A percentile compares a stretch with the other conserved stretches of the same genome.
phyloP scores from a whole-genome alignment of 805 yeast species.

The Starmerella scarabaei region DNA sequence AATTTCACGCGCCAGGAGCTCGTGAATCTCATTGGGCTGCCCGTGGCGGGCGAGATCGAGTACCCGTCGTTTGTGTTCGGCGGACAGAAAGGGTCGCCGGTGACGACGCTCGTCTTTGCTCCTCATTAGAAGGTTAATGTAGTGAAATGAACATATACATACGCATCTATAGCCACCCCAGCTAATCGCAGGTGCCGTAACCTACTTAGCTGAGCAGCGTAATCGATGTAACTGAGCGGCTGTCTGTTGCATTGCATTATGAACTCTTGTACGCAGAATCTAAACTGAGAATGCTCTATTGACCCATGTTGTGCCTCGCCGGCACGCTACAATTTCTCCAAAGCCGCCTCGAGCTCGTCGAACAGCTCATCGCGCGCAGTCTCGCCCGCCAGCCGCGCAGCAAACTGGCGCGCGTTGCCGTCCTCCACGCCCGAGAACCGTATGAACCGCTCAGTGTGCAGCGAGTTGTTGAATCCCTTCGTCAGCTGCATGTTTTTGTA shows the following conservation, averaged over 20 bases:
- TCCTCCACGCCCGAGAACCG: constrained; percentile 59
- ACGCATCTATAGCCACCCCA: too few relatives aligned
- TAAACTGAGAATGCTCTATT: too few relatives aligned
- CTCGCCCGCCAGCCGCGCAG: constrained; percentile 55
- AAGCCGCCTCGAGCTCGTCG: constrained; percentile 25
- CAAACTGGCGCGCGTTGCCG: constrained; percentile 64
- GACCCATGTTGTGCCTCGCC: not conserved
- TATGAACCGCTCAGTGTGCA: constrained; percentile 70
- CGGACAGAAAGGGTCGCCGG: constrained; percentile 76
- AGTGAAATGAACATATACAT: not conserved
- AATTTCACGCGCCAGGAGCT: constrained; percentile 82
- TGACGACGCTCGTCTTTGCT: constrained; percentile 69
- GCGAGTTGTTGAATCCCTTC: constrained; percentile 77
- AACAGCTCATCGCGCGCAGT: constrained; percentile 47
- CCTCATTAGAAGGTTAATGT: constrained; percentile 6
- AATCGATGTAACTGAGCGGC: too few relatives aligned
- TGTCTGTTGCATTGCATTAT: too few relatives aligned
- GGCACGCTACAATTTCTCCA: too few relatives aligned
- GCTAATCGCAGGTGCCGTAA: too few relatives aligned
- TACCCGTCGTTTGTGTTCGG: constrained; percentile 85
- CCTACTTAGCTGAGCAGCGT: too few relatives aligned
- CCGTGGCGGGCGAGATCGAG: constrained; percentile 32
- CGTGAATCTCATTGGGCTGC: constrained; percentile 28
- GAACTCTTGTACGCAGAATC: too few relatives aligned
- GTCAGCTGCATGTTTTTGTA: constrained; percentile 46